Base-by-base conservation (phyloP, 176 grass and related monocot genomes). In the Panicum miliaceum region DNA sequence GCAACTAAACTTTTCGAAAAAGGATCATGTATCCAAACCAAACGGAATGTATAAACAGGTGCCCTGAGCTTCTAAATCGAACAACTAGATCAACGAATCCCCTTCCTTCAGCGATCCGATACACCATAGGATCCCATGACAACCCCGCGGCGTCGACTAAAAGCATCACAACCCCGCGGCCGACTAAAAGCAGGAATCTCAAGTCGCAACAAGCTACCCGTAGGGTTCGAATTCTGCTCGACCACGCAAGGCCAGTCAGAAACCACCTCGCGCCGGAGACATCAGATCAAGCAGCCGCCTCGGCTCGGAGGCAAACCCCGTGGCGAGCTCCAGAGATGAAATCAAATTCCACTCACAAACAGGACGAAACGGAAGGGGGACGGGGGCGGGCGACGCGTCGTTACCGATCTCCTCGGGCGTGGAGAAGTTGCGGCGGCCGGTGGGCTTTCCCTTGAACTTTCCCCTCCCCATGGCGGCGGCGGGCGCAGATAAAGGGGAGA, bases 391-490 rank as follows among this genome's bases (percentile, higher is more conserved):
- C 29, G 46, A 13, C 19, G 20, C 18, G 16, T 79, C 63, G 64
- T 87, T 92, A 99, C 97, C 93, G 77, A 99, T 99, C 91, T 96
- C 93, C 78, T 99, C 97, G 2, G 90, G 89, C 12, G 93, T 99
- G 74, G 97, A 99, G 89, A 99, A 96, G 82, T 94, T 96, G 57
- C 97, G 87, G 68, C 93, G 93, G 59, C 97, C 93, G 53, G 97
- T 99, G 43, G 93, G 97, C 86, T 99, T 99, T 10, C 91, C 97
- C 88, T 99, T 99, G 73, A 99, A 99, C 88, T 92, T 99, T 18
- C 93, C 97, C 74, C 97, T 92, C 23, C 97, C 93, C 97, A 99
- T 99, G 57, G 42, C 25, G 34, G 53, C 67, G 56, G 75, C 69
- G 19, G 32, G 14, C 13, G 64, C 38, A 59, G 69, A 0, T 63